Conservation (phyloP, 768 basidiomycete genomes). For the Terana coerulea region DNA sequence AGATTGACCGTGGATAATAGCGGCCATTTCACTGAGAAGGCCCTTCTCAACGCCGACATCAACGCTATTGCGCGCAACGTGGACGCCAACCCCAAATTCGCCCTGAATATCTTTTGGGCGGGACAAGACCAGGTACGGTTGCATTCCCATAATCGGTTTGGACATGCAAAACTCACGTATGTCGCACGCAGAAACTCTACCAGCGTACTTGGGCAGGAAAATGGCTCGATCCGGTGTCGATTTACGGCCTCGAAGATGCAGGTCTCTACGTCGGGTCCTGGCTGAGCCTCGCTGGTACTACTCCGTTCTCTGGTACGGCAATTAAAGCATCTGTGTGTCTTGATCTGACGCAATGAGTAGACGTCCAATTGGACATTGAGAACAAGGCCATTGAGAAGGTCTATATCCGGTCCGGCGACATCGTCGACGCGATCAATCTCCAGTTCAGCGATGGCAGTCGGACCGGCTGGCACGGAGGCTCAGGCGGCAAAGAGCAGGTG, state of each 20-base stretch:
- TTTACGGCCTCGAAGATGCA: not conserved
- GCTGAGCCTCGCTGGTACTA: not conserved
- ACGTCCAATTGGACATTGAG: not conserved
- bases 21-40: not conserved
- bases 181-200: not conserved
- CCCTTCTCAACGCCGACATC: constrained; percentile 3
- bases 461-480: constrained; percentile 4
- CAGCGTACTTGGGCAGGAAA: not conserved
- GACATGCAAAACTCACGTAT: not conserved
- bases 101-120: constrained; percentile 1
- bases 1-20: too few species aligned
- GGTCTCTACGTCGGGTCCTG: not conserved
- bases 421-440: not conserved
- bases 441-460: not conserved
- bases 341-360: not conserved
- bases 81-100: not conserved
- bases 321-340: not conserved
- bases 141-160: not conserved
- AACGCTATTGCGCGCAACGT: not conserved
- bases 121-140: constrained; percentile 1
- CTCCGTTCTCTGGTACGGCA: not conserved
- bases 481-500: not conserved
- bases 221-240: not conserved
- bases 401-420: not conserved
- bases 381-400: not conserved